Evolutionary conservation across 805 yeast species (phyloP), one percentile per base, ranked within the genome.

Genomic region (Barnettozyma wickerhamii): DNA sequence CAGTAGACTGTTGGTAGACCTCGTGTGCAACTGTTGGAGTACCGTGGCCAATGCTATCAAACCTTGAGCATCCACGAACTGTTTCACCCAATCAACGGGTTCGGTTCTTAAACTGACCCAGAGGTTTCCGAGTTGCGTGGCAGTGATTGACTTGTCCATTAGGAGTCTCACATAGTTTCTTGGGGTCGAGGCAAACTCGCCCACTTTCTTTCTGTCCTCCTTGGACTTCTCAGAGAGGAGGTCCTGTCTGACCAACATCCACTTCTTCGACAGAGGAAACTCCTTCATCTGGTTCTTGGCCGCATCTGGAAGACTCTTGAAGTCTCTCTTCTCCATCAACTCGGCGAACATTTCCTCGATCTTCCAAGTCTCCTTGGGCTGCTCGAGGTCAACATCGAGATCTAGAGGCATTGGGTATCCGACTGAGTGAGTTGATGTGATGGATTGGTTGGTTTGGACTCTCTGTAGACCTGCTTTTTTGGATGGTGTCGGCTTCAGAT

Each of bases 81-180:
- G 71, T 36, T 76, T 71, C 0, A 87, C 93, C 97, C 98, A 91
- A 28, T 68, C 74, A 18, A 79, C 68, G 19, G 90, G 89, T 58
- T 91, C 98, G 0, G 98, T 88, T 48, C 98, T 77, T 32, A 91
- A 68, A 35, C 95, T 87, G 6, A 93, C 96, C 84, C 93, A 87
- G 38, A 93, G 71, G 50, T 85, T 85, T 30, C 84, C 86, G 48
- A 91, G 67, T 58, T 90, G 87, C 38, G 76, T 77, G 4, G 78
- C 65, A 1, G 84, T 69, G 40, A 90, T 79, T 24, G 77, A 63
- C 52, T 84, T 83, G 28, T 84, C 80, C 55, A 90, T 72, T 48
- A 93, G 71, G 45, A 74, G 74, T 38, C 84, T 74, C 14, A 91
- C 89, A 60, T 84, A 91, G 51, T 75, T 79, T 47, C 79, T 88